These are phyloP conservation scores for Yarrowia deformans DNA, from an alignment of 805 yeast genomes.

Conservation along the genomic window DNA sequence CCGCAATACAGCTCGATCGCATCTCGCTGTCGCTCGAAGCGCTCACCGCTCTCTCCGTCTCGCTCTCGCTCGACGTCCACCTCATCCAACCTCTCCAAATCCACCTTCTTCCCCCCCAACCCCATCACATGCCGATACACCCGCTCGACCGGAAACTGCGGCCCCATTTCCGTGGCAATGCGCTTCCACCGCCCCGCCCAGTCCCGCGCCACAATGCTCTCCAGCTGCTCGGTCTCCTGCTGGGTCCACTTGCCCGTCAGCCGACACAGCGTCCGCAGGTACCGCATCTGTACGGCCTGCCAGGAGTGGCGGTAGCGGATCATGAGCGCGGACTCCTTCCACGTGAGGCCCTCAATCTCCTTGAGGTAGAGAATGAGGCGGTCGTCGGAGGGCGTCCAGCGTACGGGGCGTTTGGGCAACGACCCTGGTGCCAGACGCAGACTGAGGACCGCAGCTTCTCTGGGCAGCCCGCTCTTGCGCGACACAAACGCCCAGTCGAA, in stretches of 20 bases:
- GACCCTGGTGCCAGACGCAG: not conserved
- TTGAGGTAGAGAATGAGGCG: constrained; percentile 44
- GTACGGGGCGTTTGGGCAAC: not conserved
- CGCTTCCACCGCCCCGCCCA: constrained; percentile 56
- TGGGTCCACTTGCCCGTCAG: constrained; percentile 52
- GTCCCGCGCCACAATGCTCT: constrained; percentile 51
- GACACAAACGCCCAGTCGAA: constrained; percentile 28
- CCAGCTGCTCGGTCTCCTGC: constrained; percentile 50
- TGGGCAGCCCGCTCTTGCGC: constrained; percentile 15
- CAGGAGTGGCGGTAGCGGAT: constrained; percentile 50
- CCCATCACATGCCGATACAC: constrained; percentile 14
- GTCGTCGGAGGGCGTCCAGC: constrained; percentile 43
- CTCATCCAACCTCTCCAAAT: constrained; percentile 1
- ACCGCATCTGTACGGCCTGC: constrained; percentile 60
- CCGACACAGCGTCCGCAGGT: constrained; percentile 53
- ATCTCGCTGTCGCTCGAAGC: not conserved
- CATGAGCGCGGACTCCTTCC: constrained; percentile 52
- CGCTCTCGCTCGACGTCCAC: not conserved
- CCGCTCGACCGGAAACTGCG: constrained; percentile 42
- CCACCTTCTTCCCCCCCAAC: constrained; percentile 15
- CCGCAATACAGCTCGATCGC: not conserved
- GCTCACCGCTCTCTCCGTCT: not conserved
- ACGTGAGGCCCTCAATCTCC: constrained; percentile 52
- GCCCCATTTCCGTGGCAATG: constrained; percentile 47
- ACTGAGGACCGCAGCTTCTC: not conserved